Percentiles rank a stretch among this genome's conserved stretches.
phyloP scores from a whole-genome alignment of 371 early-diverging fungal genomes.

The Dichotomocladium elegans region DNA sequence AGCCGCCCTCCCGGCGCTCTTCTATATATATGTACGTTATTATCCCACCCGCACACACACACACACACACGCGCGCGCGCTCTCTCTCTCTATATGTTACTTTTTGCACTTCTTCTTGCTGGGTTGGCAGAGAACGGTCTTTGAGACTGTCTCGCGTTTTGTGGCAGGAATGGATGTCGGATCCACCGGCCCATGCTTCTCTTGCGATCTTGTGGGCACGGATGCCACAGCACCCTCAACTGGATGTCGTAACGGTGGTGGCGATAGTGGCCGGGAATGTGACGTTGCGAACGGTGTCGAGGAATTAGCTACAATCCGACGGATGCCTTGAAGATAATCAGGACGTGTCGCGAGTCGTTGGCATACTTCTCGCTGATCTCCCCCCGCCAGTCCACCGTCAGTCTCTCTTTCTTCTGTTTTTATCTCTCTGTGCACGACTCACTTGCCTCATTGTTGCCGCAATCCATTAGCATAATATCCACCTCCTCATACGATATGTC shows the following conservation, averaged over 20 bases:
- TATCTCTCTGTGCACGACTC: background rate
- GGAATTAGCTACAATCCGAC: conserved; percentile 46
- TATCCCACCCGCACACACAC: too few species aligned
- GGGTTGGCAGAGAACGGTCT: too few species aligned
- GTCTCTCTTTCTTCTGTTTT: background rate
- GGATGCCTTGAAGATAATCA: conserved; percentile 63
- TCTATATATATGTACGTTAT: too few species aligned
- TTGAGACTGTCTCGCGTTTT: too few species aligned
- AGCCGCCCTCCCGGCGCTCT: conserved; percentile 56
- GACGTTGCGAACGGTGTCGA: background rate
- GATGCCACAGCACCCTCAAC: too few species aligned
- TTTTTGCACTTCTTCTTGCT: too few species aligned
- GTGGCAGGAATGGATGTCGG: too few species aligned
- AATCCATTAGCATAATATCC: conserved; percentile 69
- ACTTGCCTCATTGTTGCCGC: conserved; percentile 67
- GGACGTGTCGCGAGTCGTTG: conserved; percentile 66
- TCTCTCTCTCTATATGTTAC: too few species aligned
- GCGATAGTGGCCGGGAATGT: background rate
- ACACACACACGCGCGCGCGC: too few species aligned
- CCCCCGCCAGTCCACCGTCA: background rate
- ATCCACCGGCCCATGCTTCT: too few species aligned
- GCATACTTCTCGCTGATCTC: conserved; percentile 64
- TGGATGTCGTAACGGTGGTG: too few species aligned
- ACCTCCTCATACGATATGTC: conserved; percentile 76
- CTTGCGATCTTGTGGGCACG: too few species aligned